These are phyloP conservation scores for Russula compacta DNA, from an alignment of 768 basidiomycete genomes.

Conservation along the genomic window DNA sequence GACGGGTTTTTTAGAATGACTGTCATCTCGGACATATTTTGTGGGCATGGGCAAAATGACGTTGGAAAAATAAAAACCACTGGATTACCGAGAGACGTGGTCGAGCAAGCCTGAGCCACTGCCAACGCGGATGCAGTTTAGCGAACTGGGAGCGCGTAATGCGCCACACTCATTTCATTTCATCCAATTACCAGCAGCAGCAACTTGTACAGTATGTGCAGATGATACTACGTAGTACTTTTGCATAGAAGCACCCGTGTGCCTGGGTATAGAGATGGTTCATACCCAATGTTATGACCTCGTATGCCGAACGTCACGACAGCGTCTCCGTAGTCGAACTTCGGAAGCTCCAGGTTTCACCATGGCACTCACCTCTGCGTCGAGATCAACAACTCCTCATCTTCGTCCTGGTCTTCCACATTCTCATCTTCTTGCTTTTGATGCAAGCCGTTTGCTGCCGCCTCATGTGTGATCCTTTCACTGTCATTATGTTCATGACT, in stretches of 20 bases:
- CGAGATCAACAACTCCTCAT: slow-evolving; percentile 19
- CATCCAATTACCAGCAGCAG: background rate
- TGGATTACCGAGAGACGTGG: background rate
- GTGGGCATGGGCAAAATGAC: slow-evolving; percentile 9
- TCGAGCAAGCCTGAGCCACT: background rate
- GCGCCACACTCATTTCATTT: background rate
- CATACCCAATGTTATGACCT: background rate
- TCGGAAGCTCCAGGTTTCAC: background rate
- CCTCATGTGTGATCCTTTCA: slow-evolving; percentile 12
- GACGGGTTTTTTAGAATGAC: slow-evolving; percentile 22
- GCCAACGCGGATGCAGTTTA: background rate
- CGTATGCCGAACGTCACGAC: background rate
- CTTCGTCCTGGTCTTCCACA: slow-evolving; percentile 17
- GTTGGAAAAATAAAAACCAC: background rate
- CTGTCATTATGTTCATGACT: background rate
- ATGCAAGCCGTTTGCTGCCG: background rate
- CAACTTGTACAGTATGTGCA: background rate
- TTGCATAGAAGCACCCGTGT: background rate
- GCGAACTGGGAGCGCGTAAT: background rate
- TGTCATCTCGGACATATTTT: background rate
- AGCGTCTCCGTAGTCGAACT: background rate
- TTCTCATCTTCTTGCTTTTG: background rate
- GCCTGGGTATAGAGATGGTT: background rate
- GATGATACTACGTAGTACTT: background rate
- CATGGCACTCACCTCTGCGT: slow-evolving; percentile 21